phyloP scores from a whole-genome alignment of 257 asterid genomes.

The Schizonepeta tenuifolia region DNA sequence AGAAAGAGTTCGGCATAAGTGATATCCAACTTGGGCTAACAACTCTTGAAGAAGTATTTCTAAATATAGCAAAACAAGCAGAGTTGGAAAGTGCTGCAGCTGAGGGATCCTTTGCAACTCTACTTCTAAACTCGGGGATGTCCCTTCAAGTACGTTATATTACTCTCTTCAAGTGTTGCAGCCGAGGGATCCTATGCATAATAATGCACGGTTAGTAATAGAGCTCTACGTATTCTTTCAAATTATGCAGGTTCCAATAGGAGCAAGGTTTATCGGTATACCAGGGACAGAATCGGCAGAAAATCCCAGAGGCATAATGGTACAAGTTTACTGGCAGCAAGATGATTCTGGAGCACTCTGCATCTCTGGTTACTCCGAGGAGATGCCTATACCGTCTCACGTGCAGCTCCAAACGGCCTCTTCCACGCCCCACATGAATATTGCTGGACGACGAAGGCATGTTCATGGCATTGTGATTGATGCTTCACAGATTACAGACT shows the following conservation, averaged over 20 bases:
- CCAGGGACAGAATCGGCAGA: constrained; percentile 73
- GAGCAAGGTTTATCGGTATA: constrained; percentile 74
- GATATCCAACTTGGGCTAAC: constrained; percentile 91
- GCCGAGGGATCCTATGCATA: neutral
- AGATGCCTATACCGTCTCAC: constrained; percentile 64
- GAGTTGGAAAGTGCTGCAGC: constrained; percentile 80
- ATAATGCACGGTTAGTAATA: neutral
- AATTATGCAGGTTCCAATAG: constrained; percentile 67
- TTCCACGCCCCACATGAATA: constrained; percentile 34
- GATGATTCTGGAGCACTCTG: constrained; percentile 89
- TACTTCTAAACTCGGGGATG: constrained; percentile 60
- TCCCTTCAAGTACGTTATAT: constrained; percentile 58
- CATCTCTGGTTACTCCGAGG: constrained; percentile 69
- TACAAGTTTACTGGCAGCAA: constrained; percentile 87
- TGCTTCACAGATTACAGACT: constrained; percentile 60
- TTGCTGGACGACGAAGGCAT: constrained; percentile 38
- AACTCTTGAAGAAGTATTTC: constrained; percentile 87
- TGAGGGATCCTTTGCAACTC: constrained; percentile 64
- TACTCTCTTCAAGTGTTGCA: neutral
- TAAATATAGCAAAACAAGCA: constrained; percentile 75
- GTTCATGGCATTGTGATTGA: constrained; percentile 68
- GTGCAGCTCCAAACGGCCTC: constrained; percentile 48
- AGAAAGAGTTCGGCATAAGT: constrained; percentile 62
- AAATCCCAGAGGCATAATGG: constrained; percentile 69
- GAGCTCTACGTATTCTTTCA: neutral